Percentiles rank a stretch among this genome's conserved stretches.
phyloP scores from a whole-genome alignment of 176 grass and related monocot species.

The Oryza australiensis region DNA sequence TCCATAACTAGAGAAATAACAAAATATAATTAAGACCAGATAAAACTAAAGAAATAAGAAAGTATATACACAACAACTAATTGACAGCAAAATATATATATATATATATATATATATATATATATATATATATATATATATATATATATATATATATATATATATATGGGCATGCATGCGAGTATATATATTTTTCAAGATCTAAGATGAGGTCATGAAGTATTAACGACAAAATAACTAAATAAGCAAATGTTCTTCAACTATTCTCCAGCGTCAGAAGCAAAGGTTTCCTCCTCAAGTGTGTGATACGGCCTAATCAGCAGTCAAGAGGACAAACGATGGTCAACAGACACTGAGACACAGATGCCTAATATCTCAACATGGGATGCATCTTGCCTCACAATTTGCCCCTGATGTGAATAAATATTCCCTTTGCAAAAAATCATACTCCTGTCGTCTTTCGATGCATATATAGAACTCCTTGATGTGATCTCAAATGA shows the following conservation, averaged over 20 bases:
- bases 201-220: background rate
- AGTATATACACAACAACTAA: too few species aligned
- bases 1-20: too few species aligned
- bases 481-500: background rate
- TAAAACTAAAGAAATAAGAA: too few species aligned
- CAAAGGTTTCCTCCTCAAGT: conserved; percentile 4
- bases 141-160: too few species aligned
- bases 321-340: background rate
- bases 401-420: background rate
- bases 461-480: background rate
- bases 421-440: conserved; percentile 22
- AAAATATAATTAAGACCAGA: too few species aligned
- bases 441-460: background rate
- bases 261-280: conserved; percentile 23
- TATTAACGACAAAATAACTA: background rate
- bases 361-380: background rate
- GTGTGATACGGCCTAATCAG: background rate
- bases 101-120: too few species aligned
- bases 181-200: too few species aligned
- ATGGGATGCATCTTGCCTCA: conserved; percentile 23
- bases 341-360: background rate
- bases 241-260: background rate
- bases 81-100: too few species aligned
- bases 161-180: too few species aligned
- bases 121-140: too few species aligned